Percentiles rank a stretch among this genome's conserved stretches.
These are phyloP conservation scores for Xylaria sp. DNA, from an alignment of 2,329 filamentous ascomycete genomes.

Conservation along the genomic window DNA sequence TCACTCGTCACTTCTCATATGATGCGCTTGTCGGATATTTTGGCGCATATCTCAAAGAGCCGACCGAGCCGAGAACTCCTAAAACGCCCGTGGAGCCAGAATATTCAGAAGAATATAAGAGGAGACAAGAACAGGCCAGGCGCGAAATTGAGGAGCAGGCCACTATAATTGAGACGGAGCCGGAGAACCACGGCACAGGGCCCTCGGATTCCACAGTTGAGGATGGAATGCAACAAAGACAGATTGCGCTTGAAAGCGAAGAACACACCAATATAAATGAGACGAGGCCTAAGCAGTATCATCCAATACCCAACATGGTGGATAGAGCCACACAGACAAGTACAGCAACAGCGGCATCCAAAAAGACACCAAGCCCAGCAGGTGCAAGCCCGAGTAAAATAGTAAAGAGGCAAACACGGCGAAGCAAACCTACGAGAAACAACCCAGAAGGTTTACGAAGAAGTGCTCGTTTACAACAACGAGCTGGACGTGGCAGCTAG, in stretches of 20 bases:
- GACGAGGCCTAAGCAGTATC: neutral
- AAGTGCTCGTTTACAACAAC: slow-evolving; percentile 19
- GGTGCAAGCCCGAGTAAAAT: neutral
- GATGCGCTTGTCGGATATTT: slow-evolving; percentile 19
- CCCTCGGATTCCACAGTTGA: neutral
- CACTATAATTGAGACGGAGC: neutral
- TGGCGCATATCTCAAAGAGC: slow-evolving; percentile 1
- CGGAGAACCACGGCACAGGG: neutral
- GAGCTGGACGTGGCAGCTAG: neutral
- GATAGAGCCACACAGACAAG: neutral
- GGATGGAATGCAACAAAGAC: neutral
- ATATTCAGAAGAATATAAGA: neutral
- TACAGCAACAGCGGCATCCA: neutral
- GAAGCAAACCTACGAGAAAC: neutral
- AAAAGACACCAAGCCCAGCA: neutral
- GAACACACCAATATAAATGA: neutral
- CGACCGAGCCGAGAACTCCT: no score
- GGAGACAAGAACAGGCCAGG: neutral
- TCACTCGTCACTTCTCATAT: slow-evolving; percentile 24
- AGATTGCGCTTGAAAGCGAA: neutral
- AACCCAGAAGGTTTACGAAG: neutral
- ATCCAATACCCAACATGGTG: neutral
- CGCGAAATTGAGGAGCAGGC: neutral
- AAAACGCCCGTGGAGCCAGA: neutral
- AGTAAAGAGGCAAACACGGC: neutral